Percentiles rank a stretch among this genome's conserved stretches.
Evolutionary conservation across 306 rosid genomes (phyloP).

Genomic region (Begonia peltatifolia): DNA sequence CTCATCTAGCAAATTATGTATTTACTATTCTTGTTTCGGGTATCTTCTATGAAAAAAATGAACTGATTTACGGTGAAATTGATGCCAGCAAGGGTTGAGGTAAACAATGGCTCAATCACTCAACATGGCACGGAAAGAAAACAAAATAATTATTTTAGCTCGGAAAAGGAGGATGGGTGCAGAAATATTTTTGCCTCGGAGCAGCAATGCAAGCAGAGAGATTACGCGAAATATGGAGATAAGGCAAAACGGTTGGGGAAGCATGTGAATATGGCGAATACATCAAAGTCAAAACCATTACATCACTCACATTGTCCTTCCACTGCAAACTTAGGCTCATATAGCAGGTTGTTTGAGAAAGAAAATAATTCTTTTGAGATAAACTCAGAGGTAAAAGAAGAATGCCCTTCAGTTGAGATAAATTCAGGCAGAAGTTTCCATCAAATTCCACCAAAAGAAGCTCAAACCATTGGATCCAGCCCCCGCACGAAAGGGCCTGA

Average conservation of each 20-base stretch:
- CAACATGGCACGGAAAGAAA: constrained; percentile 30
- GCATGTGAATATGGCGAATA: constrained; percentile 16
- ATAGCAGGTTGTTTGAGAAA: constrained; percentile 33
- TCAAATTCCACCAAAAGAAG: constrained; percentile 28
- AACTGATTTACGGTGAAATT: neutral
- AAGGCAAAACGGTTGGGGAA: constrained; percentile 11
- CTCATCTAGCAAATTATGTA: too few relatives aligned
- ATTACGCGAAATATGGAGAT: constrained; percentile 6
- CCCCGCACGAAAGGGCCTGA: constrained; percentile 29
- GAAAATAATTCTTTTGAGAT: constrained; percentile 12
- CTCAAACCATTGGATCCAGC: constrained; percentile 24
- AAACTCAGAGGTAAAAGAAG: too few relatives aligned
- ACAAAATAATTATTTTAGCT: constrained; percentile 23
- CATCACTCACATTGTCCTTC: constrained; percentile 25
- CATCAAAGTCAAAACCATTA: constrained; percentile 28
- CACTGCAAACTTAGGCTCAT: constrained; percentile 27
- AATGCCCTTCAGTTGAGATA: too few relatives aligned
- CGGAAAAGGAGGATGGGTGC: constrained; percentile 16
- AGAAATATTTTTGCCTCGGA: constrained; percentile 13
- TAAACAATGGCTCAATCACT: constrained; percentile 18
- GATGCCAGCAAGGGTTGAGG: constrained; percentile 44
- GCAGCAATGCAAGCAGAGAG: constrained; percentile 6
- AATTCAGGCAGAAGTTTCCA: constrained; percentile 5
- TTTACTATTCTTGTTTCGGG: neutral
- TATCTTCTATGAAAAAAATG: neutral